Percentiles rank a stretch among this genome's conserved stretches.
Evolutionary conservation across 768 basidiomycete genomes (phyloP).

Genomic region (Gymnopilus junonius): DNA sequence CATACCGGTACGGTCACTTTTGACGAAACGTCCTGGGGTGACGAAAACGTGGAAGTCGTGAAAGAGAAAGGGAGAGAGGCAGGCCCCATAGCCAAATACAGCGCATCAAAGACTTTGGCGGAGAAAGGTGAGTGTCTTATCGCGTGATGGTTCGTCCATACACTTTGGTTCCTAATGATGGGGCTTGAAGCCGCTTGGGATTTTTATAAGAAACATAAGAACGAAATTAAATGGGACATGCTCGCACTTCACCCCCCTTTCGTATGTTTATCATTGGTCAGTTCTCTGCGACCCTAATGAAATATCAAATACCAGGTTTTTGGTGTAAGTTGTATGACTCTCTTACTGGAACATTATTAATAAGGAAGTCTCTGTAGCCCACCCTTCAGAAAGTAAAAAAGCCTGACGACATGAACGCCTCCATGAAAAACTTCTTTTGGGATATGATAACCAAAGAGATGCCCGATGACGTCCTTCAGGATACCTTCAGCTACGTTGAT

Average conservation of each 20-base stretch:
- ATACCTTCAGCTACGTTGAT: constrained; percentile 39
- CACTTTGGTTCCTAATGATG: neutral
- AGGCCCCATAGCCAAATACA: constrained; percentile 46
- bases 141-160: neutral
- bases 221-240: constrained; percentile 54
- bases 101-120: constrained; percentile 62
- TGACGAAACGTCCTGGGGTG: constrained; percentile 64
- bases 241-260: constrained; percentile 53
- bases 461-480: constrained; percentile 17
- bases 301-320: neutral
- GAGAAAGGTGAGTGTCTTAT: constrained; percentile 46
- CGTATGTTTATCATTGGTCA: constrained; percentile 2
- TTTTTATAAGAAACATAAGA: constrained; percentile 41
- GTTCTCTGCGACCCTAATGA: neutral
- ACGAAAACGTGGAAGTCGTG: constrained; percentile 48
- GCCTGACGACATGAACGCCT: constrained; percentile 9
- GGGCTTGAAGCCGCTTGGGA: constrained; percentile 46
- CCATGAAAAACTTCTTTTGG: constrained; percentile 12
- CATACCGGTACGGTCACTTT: constrained; percentile 34
- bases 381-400: neutral
- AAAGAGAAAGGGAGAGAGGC: constrained; percentile 54
- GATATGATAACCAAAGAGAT: constrained; percentile 11
- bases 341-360: neutral
- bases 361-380: neutral
- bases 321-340: constrained; percentile 36